A percentile compares a stretch with the other conserved stretches of the same genome.
phyloP scores from a whole-genome alignment of 345 rosid genomes.

The Diplotaxis tenuifolia region DNA sequence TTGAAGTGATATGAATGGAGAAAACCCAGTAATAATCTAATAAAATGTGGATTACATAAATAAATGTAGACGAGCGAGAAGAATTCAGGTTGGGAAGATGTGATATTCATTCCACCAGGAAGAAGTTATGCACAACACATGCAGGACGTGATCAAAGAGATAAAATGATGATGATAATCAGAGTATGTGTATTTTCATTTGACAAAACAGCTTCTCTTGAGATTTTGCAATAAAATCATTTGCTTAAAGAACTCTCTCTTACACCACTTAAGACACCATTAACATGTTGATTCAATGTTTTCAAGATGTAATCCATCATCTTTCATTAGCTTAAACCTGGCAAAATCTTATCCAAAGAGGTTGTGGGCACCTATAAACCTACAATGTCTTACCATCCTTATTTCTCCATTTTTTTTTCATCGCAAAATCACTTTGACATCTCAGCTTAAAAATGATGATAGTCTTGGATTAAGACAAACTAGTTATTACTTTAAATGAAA shows the following conservation, averaged over 20 bases:
- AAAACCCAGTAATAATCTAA: neutral
- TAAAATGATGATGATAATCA: neutral
- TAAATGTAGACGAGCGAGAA: slow-evolving; percentile 65
- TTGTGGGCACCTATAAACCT: neutral
- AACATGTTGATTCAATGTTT: neutral
- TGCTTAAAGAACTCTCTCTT: neutral
- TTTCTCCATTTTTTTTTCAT: neutral
- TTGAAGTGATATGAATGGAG: neutral
- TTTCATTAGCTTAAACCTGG: neutral
- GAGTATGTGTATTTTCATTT: slow-evolving; percentile 4
- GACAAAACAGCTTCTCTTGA: slow-evolving; percentile 21
- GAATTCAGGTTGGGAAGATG: slow-evolving; percentile 95
- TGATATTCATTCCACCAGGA: slow-evolving; percentile 94
- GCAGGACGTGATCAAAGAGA: slow-evolving; percentile 49
- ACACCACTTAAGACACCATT: neutral
- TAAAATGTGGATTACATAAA: slow-evolving; percentile 15
- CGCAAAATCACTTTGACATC: slow-evolving; percentile 8
- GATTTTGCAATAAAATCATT: slow-evolving; percentile 26
- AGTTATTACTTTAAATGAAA: neutral
- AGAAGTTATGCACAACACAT: slow-evolving; percentile 85
- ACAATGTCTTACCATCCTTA: slow-evolving; percentile 13
- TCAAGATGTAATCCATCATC: neutral
- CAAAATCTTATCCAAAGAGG: neutral
- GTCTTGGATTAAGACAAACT: slow-evolving; percentile 2
- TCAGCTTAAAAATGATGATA: slow-evolving; percentile 17